These are phyloP conservation scores for Diaporthe aspalathi DNA, from an alignment of 2,329 filamentous ascomycete genomes.

Conservation along the genomic window DNA sequence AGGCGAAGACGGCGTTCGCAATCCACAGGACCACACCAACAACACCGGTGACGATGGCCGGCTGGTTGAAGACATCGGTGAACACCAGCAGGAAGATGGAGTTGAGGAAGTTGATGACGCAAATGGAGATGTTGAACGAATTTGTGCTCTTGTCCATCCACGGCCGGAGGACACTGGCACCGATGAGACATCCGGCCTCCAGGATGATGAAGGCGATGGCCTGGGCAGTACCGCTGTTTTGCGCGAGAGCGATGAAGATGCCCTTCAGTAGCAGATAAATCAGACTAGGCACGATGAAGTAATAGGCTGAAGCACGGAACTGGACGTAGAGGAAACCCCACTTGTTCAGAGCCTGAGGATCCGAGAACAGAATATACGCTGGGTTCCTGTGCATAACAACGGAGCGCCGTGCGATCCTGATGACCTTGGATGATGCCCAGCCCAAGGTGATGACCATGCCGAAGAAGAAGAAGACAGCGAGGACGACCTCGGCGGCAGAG, in stretches of 20 bases:
- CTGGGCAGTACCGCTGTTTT: slow-evolving; percentile 77
- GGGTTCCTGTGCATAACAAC: slow-evolving; percentile 94
- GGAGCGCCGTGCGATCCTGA: slow-evolving; percentile 87
- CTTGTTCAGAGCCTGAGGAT: slow-evolving; percentile 93
- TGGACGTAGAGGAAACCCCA: slow-evolving; percentile 99
- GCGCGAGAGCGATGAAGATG: slow-evolving; percentile 87
- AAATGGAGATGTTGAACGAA: slow-evolving; percentile 94
- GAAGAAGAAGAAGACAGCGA: slow-evolving; percentile 90
- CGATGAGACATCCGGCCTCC: slow-evolving; percentile 82
- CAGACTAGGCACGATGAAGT: slow-evolving; percentile 87
- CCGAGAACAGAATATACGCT: slow-evolving; percentile 95
- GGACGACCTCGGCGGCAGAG: slow-evolving; percentile 85
- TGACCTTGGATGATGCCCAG: slow-evolving; percentile 92
- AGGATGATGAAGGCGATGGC: slow-evolving; percentile 86
- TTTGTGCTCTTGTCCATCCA: slow-evolving; percentile 99
- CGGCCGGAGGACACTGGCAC: slow-evolving; percentile 82
- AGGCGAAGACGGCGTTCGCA: slow-evolving; percentile 84
- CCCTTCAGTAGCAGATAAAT: slow-evolving; percentile 86
- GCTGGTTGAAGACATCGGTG: slow-evolving; percentile 86
- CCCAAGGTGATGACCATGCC: slow-evolving; percentile 80
- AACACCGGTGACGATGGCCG: slow-evolving; percentile 84
- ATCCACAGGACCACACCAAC: slow-evolving; percentile 92
- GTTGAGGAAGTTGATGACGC: slow-evolving; percentile 90
- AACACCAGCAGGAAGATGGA: slow-evolving; percentile 90
- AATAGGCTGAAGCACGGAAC: slow-evolving; percentile 95